A percentile compares a stretch with the other conserved stretches of the same genome.
Conservation (phyloP, 2,329 filamentous ascomycete species). For the Xylaria sp. region DNA sequence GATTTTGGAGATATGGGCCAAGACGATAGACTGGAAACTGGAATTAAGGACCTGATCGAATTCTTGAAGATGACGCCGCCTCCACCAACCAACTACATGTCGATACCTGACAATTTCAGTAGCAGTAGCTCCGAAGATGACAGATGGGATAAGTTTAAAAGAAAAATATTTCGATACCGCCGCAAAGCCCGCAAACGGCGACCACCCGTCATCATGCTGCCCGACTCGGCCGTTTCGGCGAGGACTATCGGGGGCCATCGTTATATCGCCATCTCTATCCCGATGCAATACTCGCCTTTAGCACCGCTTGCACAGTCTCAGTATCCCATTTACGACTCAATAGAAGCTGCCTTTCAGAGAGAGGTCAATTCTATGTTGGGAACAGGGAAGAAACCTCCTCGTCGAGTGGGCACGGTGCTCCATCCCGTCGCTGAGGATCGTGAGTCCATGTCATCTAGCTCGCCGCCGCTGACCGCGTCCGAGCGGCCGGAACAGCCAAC, state of each 20-base stretch:
- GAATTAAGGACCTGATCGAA: conserved; percentile 33
- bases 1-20: conserved; percentile 53
- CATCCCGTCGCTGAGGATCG: conserved; percentile 53
- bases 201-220: conserved; percentile 55
- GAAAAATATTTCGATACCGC: conserved; percentile 54
- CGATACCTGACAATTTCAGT: conserved; percentile 52
- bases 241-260: conserved; percentile 64
- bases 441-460: conserved; percentile 48
- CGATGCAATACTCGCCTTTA: conserved; percentile 61
- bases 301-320: conserved; percentile 46
- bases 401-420: conserved; percentile 48
- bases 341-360: conserved; percentile 36
- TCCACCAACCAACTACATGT: conserved; percentile 62
- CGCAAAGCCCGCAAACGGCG: conserved; percentile 50
- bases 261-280: conserved; percentile 72
- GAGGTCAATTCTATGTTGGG: conserved; percentile 39
- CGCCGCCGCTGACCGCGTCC: conserved; percentile 28
- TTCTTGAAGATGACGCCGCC: conserved; percentile 64
- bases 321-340: conserved; percentile 40
- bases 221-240: conserved; percentile 67
- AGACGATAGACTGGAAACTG: neutral
- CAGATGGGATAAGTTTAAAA: conserved; percentile 57
- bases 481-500: conserved; percentile 30
- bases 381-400: conserved; percentile 30
- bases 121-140: conserved; percentile 46